Evolutionary conservation across 805 yeast species (phyloP), one percentile per base, ranked within the genome.

Genomic region (Candida sphagnicola): DNA sequence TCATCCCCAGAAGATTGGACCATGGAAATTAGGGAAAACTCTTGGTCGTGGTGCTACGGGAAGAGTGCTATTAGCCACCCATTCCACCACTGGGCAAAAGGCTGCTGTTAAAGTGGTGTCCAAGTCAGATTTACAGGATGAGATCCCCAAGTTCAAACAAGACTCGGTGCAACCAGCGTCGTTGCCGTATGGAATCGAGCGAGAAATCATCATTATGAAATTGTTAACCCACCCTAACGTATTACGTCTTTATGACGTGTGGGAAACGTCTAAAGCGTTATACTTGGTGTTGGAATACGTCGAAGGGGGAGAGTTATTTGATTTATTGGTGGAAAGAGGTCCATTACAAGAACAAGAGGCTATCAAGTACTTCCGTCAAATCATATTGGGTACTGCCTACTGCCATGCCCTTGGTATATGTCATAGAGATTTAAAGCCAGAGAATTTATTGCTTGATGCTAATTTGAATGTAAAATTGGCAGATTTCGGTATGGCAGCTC

Each of bases 151-250:
- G 39, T 18, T 28, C 14, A 36, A 39, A 4, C 44, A 37, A 23
- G 48, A 74, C 41, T 72, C 74, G n/a, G 66, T 72, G 12, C 40
- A 38, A 14, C 47, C 47, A 18, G 51, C 47, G 15, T 87, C 88
- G 1, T 72, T 85, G 41, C 95, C 96, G 2, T 89, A 91, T 58
- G 99, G 99, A 28, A 91, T 93, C 32, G 99, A 93, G 64, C 77
- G 98, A 48, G 99, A 93, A 59, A 95, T 93, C 46, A 90, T 93
- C 51, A 93, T 93, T 50, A 93, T 91, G 99, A 93, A 93, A 63
- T 72, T 93, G 30, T 78, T 93, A 33, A 86, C 93, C 43, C 98
- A 93, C 61, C 88, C 95, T 10, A 91, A 93, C 54, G 93, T 93
- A 17, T 80, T 93, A 77, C 85, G 93, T 18, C 70, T 93, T 28